phyloP scores from a whole-genome alignment of 2,329 filamentous ascomycete genomes.

The Epichloe glyceriae region DNA sequence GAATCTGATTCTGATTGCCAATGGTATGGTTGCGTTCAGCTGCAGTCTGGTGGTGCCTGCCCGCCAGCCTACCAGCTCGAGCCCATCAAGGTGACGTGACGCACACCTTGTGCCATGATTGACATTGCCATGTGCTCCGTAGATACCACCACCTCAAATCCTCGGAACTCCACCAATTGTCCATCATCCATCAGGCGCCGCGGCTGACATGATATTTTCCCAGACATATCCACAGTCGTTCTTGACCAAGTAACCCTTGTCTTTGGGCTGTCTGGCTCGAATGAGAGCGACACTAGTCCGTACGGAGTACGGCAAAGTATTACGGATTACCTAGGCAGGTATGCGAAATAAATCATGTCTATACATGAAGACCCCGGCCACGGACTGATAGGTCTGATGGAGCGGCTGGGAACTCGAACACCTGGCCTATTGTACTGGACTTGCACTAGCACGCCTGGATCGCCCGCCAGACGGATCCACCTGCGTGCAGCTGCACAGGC shows the following conservation, averaged over 20 bases:
- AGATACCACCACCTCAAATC: background rate
- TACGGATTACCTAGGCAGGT: no score
- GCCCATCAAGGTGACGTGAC: no score
- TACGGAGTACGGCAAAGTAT: no score
- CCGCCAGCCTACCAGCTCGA: no score
- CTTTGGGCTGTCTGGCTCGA: background rate
- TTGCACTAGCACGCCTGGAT: constrained; percentile 11
- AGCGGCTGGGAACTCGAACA: constrained; percentile 7
- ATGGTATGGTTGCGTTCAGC: no score
- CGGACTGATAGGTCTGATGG: background rate
- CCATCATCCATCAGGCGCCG: background rate
- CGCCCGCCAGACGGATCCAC: constrained; percentile 13
- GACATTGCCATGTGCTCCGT: background rate
- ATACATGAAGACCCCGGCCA: background rate
- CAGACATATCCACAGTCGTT: background rate
- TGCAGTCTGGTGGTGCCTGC: no score
- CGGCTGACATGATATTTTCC: background rate
- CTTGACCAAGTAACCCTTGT: background rate
- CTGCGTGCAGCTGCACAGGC: constrained; percentile 17
- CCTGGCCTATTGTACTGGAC: background rate
- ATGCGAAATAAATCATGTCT: no score
- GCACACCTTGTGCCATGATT: background rate
- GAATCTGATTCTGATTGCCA: background rate
- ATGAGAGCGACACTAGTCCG: background rate
- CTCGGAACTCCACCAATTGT: background rate